Conservation (phyloP, 306 rosid genomes). For the Glycine latifolia region DNA sequence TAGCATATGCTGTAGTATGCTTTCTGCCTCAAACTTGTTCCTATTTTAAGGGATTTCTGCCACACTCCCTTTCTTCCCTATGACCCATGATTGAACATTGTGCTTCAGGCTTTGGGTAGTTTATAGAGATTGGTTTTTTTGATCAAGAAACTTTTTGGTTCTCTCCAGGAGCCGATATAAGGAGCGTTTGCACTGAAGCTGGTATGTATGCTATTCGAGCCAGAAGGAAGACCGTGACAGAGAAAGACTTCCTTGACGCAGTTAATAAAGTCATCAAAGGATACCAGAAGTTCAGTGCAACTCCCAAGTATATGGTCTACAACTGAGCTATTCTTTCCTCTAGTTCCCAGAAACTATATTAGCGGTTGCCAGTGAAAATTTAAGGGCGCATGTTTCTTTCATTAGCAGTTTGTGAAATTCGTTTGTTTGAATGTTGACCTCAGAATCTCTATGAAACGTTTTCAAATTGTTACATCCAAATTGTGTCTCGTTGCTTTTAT, state of each 20-base stretch:
- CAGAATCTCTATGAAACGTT: no score
- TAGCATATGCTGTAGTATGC: not conserved
- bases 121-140: constrained; percentile 37
- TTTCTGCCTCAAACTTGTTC: constrained; percentile 9
- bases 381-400: not conserved
- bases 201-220: constrained; percentile 94
- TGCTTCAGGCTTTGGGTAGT: not conserved
- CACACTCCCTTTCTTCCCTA: not conserved
- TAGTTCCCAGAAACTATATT: not conserved
- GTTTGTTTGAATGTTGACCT: not conserved
- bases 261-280: constrained; percentile 94
- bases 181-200: constrained; percentile 93
- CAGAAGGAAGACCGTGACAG: constrained; percentile 87
- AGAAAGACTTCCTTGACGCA: constrained; percentile 91
- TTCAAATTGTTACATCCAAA: no score
- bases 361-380: not conserved
- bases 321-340: constrained; percentile 55
- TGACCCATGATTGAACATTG: not conserved
- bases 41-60: not conserved
- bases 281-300: constrained; percentile 92
- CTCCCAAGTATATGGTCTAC: constrained; percentile 93
- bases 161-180: constrained; percentile 83
- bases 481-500: no score
- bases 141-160: constrained; percentile 2
- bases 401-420: constrained; percentile 23